A percentile compares a stretch with the other conserved stretches of the same genome.
These are phyloP conservation scores for Zarea fungicola DNA, from an alignment of 2,329 filamentous ascomycete species.

Conservation along the genomic window DNA sequence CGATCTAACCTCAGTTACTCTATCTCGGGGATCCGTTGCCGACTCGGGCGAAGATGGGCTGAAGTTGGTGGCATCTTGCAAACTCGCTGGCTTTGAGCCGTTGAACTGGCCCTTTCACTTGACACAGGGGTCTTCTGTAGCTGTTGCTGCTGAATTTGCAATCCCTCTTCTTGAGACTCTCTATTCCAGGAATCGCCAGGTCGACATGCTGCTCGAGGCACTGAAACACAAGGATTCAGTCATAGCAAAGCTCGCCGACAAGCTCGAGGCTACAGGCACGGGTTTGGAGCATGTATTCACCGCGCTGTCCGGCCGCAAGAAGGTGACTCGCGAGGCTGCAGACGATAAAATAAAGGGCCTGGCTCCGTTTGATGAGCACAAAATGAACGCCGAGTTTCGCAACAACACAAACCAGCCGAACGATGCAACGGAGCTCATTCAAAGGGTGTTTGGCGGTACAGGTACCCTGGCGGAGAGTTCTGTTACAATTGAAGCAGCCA, in stretches of 20 bases:
- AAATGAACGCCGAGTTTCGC: slow-evolving; percentile 32
- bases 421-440: slow-evolving; percentile 34
- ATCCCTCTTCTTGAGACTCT: slow-evolving; percentile 47
- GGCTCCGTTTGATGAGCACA: slow-evolving; percentile 38
- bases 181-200: slow-evolving; percentile 33
- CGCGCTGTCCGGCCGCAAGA: slow-evolving; percentile 43
- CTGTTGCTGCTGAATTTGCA: slow-evolving; percentile 44
- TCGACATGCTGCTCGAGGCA: slow-evolving; percentile 37
- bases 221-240: slow-evolving; percentile 48
- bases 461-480: slow-evolving; percentile 27
- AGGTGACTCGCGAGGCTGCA: slow-evolving; percentile 37
- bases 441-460: slow-evolving; percentile 34
- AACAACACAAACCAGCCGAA: slow-evolving; percentile 21
- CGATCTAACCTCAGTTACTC: slow-evolving; percentile 38
- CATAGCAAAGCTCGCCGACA: slow-evolving; percentile 47
- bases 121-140: slow-evolving; percentile 35
- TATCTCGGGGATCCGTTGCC: slow-evolving; percentile 30
- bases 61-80: slow-evolving; percentile 50
- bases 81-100: slow-evolving; percentile 59
- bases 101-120: slow-evolving; percentile 63
- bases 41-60: slow-evolving; percentile 38
- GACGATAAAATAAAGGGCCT: slow-evolving; percentile 48
- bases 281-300: slow-evolving; percentile 51
- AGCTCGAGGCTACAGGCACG: slow-evolving; percentile 46
- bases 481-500: slow-evolving; percentile 26